Conservation (phyloP, 1,284 basidiomycete species). For the Malassezia sympodialis region DNA sequence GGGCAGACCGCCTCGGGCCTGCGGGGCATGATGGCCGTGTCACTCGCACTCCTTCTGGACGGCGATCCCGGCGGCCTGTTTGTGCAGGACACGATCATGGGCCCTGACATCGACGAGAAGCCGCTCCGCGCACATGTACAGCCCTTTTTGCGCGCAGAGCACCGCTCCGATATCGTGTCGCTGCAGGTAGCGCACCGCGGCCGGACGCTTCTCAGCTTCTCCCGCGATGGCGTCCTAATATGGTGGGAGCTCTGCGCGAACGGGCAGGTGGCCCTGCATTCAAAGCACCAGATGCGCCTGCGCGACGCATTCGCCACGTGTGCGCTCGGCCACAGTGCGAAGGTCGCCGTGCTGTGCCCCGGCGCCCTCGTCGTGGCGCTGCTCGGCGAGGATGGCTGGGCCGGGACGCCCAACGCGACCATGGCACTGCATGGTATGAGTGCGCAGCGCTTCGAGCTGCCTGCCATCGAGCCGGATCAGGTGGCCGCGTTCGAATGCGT, state of each 20-base stretch:
- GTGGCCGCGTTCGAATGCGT: background rate
- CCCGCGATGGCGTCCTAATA: slow-evolving; percentile 13
- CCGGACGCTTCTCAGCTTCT: slow-evolving; percentile 3
- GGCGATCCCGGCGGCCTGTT: slow-evolving; percentile 12
- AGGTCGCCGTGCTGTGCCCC: background rate
- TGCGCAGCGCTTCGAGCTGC: background rate
- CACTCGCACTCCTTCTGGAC: slow-evolving; percentile 8
- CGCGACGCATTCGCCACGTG: slow-evolving; percentile 3
- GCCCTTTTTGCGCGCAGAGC: slow-evolving; percentile 11
- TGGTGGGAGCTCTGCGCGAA: slow-evolving; percentile 3
- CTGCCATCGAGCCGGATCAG: background rate
- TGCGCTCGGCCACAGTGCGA: background rate
- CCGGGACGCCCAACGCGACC: background rate
- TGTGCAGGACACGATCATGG: slow-evolving; percentile 11
- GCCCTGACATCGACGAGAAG: background rate
- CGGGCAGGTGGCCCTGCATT: background rate
- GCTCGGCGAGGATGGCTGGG: background rate
- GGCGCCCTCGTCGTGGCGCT: background rate
- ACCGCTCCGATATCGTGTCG: slow-evolving; percentile 13
- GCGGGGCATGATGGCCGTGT: slow-evolving; percentile 8
- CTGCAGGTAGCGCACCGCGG: background rate
- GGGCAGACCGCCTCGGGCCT: slow-evolving; percentile 11
- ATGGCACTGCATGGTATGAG: background rate
- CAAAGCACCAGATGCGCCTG: slow-evolving; percentile 5
- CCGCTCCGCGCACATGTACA: background rate